These are phyloP conservation scores for Dactylonectria estremocensis DNA, from an alignment of 2,329 filamentous ascomycete species.

Conservation along the genomic window DNA sequence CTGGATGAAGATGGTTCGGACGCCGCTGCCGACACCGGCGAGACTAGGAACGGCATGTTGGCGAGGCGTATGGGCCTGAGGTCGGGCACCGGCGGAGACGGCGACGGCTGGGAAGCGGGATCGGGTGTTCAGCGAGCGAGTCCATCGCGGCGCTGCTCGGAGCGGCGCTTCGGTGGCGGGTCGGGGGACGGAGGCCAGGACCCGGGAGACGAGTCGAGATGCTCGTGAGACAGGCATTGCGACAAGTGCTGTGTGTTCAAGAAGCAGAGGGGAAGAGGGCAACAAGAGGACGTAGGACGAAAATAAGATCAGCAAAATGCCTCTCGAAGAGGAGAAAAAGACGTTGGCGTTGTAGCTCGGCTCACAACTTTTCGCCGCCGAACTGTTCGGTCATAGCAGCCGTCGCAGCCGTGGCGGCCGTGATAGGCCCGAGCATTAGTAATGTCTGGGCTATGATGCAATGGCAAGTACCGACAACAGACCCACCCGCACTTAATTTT, in stretches of 20 bases:
- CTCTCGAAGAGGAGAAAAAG: conserved; percentile 24
- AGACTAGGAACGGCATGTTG: conserved; percentile 39
- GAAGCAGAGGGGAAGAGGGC: background rate
- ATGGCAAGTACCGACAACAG: conserved; percentile 17
- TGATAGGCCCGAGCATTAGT: conserved; percentile 52
- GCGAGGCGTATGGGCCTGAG: conserved; percentile 36
- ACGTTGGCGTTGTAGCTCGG: conserved; percentile 36
- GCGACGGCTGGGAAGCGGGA: conserved; percentile 36
- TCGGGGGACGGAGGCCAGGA: conserved; percentile 44
- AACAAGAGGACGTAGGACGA: background rate
- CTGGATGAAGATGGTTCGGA: conserved; percentile 95
- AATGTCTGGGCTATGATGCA: conserved; percentile 53
- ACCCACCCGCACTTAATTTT: conserved; percentile 19
- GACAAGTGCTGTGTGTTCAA: conserved; percentile 1
- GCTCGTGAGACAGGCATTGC: conserved; percentile 47
- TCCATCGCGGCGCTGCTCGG: conserved; percentile 45
- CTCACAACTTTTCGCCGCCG: conserved; percentile 49
- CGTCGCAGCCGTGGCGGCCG: conserved; percentile 33
- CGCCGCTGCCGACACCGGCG: conserved; percentile 53
- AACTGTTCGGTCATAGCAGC: conserved; percentile 34
- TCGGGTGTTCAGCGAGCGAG: conserved; percentile 49
- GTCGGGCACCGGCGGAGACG: conserved; percentile 42
- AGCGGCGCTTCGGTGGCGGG: conserved; percentile 39
- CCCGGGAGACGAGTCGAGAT: conserved; percentile 43
- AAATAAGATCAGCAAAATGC: conserved; percentile 19